phyloP scores from a whole-genome alignment of 768 basidiomycete species.

The Hortiboletus campestris region DNA sequence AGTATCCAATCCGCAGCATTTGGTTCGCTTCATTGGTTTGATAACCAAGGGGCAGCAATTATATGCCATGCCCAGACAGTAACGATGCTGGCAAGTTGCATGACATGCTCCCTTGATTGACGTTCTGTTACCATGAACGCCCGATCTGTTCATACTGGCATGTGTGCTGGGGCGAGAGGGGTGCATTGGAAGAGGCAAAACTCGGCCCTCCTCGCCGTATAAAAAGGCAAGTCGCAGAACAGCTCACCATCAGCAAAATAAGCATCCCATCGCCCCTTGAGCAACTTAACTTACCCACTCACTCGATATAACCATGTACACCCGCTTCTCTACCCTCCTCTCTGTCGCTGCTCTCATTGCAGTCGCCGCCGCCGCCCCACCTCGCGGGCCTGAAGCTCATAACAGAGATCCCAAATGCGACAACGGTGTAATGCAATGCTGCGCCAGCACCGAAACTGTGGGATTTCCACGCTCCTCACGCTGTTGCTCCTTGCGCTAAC shows the following conservation, averaged over 20 bases:
- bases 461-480: neutral
- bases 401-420: constrained; percentile 11
- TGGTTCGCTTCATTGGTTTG: no score
- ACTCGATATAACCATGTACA: neutral
- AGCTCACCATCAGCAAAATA: neutral
- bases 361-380: neutral
- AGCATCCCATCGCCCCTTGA: neutral
- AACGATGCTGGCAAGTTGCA: neutral
- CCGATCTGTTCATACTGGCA: neutral
- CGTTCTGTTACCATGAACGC: neutral
- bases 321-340: constrained; percentile 5
- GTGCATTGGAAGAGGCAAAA: neutral
- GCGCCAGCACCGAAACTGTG: constrained; percentile 2
- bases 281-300: neutral
- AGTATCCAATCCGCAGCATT: neutral
- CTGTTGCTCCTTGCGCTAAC: neutral
- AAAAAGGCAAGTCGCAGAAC: neutral
- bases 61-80: neutral
- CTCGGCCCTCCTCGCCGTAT: neutral
- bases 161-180: neutral
- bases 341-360: constrained; percentile 7
- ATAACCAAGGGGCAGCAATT: neutral
- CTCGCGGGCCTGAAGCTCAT: neutral
- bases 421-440: constrained; percentile 10
- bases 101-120: neutral